phyloP scores from a whole-genome alignment of 805 yeast genomes.

The Starmerella potacharoeniae region DNA sequence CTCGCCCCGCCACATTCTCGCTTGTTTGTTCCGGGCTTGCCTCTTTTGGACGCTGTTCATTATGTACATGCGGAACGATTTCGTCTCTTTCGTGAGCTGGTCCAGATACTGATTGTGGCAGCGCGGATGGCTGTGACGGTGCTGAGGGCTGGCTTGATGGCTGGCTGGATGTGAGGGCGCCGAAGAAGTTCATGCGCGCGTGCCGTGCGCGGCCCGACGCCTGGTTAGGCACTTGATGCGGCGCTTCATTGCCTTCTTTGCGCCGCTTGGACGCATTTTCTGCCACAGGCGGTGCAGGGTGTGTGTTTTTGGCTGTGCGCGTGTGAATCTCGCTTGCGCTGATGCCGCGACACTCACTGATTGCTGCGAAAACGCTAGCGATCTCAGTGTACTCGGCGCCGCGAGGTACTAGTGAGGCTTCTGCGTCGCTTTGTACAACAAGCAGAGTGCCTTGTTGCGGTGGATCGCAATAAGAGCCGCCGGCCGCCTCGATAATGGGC shows the following conservation, averaged over 20 bases:
- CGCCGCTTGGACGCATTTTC: not conserved
- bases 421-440: not conserved
- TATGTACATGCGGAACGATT: too few species aligned
- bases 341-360: not conserved
- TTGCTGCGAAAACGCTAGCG: not conserved
- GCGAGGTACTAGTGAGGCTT: not conserved
- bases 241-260: not conserved
- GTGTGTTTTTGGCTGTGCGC: too few species aligned
- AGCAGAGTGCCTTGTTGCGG: not conserved
- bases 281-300: not conserved
- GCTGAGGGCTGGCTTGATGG: not conserved
- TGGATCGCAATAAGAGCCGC: slow-evolving; percentile 17
- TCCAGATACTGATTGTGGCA: not conserved
- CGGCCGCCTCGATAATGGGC: slow-evolving; percentile 24
- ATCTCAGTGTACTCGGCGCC: not conserved
- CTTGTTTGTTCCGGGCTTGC: too few species aligned
- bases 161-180: not conserved
- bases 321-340: not conserved
- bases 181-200: not conserved
- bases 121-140: not conserved
- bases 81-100: too few species aligned
- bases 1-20: too few species aligned
- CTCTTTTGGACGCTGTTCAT: not conserved
- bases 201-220: not conserved
- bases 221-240: not conserved